Evolutionary conservation across 2,329 filamentous ascomycete species (phyloP), one percentile per base, ranked within the genome.

Genomic region (Calonectria pseudoturangicola): DNA sequence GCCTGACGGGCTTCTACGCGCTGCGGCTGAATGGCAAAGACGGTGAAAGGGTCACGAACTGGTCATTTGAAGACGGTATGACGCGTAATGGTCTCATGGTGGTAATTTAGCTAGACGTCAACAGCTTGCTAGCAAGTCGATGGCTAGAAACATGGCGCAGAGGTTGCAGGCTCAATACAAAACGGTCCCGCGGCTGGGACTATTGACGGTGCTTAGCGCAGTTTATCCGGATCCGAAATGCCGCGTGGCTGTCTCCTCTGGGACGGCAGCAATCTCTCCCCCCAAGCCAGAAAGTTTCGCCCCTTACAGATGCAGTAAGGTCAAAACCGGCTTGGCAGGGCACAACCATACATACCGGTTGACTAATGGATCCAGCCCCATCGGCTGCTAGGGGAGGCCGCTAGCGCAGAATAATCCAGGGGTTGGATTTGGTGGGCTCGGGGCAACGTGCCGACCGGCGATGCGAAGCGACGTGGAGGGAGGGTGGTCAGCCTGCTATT

Each of bases 241-340:
- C 54, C 54, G 54, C 41, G 54, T 41, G 33, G 36, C 54, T 18
- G 18, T 21, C 36, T 21, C 39, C n/a, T 60, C 54, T 36, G 33
- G 21, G 21, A 15, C 33, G 15, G 54, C 12, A 36, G 54, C 54
- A 60, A 58, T 58, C 33, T 58, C 54, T 39, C 21, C 9, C 15
- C 21, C 16, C 25, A 28, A 5, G 5, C 8, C 15, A 51, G n/a
- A 58, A 13, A 58, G 54, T 58, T 58, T 58, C 54, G 54, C 54
- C 54, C 54, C 54, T 60, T 25, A 60, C 54, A 60, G 54, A 60
- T 60, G 54, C 54, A 41, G 54, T 25, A 60, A 60, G 54, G 54
- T 28, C 18, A 9, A 27, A 41, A 15, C 4, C 4, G 54, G 36
- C 54, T 60, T 60, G 33, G 33, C 54, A 60, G 54, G 54, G 54